phyloP scores from a whole-genome alignment of 768 basidiomycete genomes.

The Lanmaoa pseudosensibilis region DNA sequence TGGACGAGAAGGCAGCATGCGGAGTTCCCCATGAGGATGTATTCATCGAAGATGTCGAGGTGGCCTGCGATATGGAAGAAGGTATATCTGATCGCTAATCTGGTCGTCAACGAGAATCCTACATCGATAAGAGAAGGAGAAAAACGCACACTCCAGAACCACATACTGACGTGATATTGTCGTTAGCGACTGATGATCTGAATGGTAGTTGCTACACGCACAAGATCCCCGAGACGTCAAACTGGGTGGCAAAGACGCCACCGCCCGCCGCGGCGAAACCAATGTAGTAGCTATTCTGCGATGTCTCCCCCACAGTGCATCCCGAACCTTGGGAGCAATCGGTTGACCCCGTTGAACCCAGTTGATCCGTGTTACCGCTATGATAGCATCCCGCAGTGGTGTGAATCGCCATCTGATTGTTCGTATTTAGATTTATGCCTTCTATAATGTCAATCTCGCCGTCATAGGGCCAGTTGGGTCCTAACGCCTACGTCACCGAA shows the following conservation, averaged over 20 bases:
- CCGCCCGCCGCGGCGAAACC: constrained; percentile 42
- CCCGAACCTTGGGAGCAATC: constrained; percentile 27
- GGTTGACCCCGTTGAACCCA: constrained; percentile 30
- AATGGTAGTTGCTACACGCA: constrained; percentile 25
- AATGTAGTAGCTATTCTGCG: constrained; percentile 28
- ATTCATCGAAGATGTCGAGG: constrained; percentile 36
- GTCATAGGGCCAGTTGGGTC: constrained; percentile 41
- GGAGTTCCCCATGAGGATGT: constrained; percentile 46
- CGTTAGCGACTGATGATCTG: constrained; percentile 2
- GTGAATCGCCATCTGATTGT: constrained; percentile 62
- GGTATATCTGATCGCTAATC: constrained; percentile 40
- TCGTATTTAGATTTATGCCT: constrained; percentile 49
- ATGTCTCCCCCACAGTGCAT: constrained; percentile 32
- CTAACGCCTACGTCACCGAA: constrained; percentile 7
- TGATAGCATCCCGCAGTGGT: constrained; percentile 43
- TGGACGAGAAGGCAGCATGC: constrained; percentile 42
- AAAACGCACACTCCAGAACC: constrained; percentile 48
- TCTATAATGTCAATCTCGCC: constrained; percentile 66
- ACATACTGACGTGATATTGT: constrained; percentile 35
- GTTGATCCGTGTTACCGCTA: constrained; percentile 28
- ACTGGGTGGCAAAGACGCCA: constrained; percentile 69
- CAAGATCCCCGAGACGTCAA: constrained; percentile 57
- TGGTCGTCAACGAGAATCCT: constrained; percentile 14
- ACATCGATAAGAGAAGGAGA: background rate
- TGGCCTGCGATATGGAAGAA: constrained; percentile 32